Evolutionary conservation across 352 stramenopile species (phyloP).

Genomic region (Pythium aquatile): DNA sequence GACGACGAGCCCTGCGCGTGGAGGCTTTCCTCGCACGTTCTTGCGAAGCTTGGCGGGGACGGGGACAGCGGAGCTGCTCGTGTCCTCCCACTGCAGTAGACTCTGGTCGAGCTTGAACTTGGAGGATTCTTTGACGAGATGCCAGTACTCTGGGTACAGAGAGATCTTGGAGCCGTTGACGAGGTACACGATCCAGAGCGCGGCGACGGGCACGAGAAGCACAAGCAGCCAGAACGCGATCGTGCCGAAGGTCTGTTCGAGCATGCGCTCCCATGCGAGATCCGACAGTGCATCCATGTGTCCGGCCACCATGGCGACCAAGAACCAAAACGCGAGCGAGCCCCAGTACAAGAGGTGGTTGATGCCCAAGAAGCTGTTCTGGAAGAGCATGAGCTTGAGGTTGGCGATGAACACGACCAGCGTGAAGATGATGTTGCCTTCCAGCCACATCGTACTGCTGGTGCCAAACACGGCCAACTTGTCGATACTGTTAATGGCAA

Average conservation of each 20-base stretch:
- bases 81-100: conserved; percentile 65
- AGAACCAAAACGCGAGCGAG: conserved; percentile 61
- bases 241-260: conserved; percentile 58
- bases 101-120: conserved; percentile 63
- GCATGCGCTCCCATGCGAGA: conserved; percentile 71
- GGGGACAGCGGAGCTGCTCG: conserved; percentile 47
- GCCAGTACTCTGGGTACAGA: conserved; percentile 76
- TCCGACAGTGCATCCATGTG: conserved; percentile 56
- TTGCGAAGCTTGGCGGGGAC: conserved; percentile 32
- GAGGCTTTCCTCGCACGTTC: conserved; percentile 6
- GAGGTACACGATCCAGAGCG: conserved; percentile 54
- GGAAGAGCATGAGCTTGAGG: conserved; percentile 73
- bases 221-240: conserved; percentile 57
- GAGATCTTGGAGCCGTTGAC: conserved; percentile 52
- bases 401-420: conserved; percentile 77
- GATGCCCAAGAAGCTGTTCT: conserved; percentile 70
- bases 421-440: conserved; percentile 81
- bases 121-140: conserved; percentile 71
- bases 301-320: conserved; percentile 55
- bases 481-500: conserved; percentile 43
- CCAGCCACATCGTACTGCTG: conserved; percentile 68
- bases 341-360: conserved; percentile 68
- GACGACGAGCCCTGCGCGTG: conserved; percentile 37
- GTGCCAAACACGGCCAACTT: conserved; percentile 35
- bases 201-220: conserved; percentile 50